Evolutionary conservation across 768 basidiomycete genomes (phyloP), one percentile per base, ranked within the genome.

Genomic region (Kwoniella heveanensis): DNA sequence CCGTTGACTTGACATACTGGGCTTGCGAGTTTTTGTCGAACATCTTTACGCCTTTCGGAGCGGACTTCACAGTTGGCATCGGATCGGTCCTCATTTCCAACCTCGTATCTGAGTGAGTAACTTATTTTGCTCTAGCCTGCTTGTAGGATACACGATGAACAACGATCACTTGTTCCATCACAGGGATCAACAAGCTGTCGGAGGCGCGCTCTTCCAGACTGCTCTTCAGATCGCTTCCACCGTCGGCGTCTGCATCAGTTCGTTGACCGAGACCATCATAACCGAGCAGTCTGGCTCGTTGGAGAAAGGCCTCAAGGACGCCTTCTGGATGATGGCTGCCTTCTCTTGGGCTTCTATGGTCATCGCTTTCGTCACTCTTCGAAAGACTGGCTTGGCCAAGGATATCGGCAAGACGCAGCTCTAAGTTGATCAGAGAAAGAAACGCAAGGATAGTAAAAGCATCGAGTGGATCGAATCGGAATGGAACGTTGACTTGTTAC

Each of bases 101-200:
- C 48, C 56, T 74, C 4, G 68, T 74, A 50, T 51, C 52, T 10
- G 65, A 68, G 73, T 69, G 47, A 66, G 72, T 67, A n/a, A n/a
- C n/a, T n/a, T 13, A 47, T 29, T 9, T 17, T 21, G 29, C 7
- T 17, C 9, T 21, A 39, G 8, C 15, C 47, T 32, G 19, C 25
- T 19, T 4, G n/a, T 25, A 65, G 65, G 46, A 52, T 54, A 19
- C 64, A 71, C 66, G 49, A 59, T 64, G 2, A 26, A 66, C 17
- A 67, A 63, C 0, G 70, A 66, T 0, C 60, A 64, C 6, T 27
- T 72, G 0, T 68, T 71, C 36, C 69, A 76, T 19, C 8, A 6
- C 21, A 65, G 65, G 46, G 59, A 62, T 21, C 67, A 71, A 64
- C 67, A 68, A 53, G 62, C 70, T 13, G 36, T 71, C 13, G 70